phyloP scores from a whole-genome alignment of 129 eudicot species.

The Escallonia herrerae region DNA sequence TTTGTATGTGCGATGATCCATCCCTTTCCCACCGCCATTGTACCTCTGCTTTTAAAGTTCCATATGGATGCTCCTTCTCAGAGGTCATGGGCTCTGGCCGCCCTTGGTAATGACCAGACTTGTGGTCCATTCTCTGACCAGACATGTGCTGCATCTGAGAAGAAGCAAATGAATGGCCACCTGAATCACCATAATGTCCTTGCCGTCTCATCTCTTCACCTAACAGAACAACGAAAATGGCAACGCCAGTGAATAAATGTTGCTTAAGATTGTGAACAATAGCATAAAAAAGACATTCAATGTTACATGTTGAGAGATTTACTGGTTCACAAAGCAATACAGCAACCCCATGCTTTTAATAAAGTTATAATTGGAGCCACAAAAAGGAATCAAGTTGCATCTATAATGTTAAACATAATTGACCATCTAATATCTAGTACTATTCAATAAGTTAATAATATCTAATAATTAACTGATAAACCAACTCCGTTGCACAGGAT shows the following conservation, averaged over 20 bases:
- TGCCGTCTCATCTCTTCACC: constrained; percentile 43
- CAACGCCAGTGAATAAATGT: not conserved
- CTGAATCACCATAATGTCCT: constrained; percentile 39
- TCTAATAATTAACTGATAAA: too few species aligned
- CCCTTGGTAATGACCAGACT: constrained; percentile 39
- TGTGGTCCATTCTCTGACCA: constrained; percentile 48
- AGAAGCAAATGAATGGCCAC: constrained; percentile 33
- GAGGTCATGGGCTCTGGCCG: constrained; percentile 23
- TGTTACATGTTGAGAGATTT: too few species aligned
- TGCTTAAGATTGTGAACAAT: too few species aligned
- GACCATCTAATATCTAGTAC: too few species aligned
- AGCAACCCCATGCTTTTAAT: too few species aligned
- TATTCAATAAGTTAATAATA: too few species aligned
- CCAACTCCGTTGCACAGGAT: too few species aligned
- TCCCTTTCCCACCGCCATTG: constrained; percentile 67
- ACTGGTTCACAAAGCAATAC: too few species aligned
- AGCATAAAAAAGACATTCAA: too few species aligned
- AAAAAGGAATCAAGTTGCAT: too few species aligned
- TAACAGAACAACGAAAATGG: not conserved
- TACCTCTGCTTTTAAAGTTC: constrained; percentile 37
- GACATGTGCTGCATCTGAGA: constrained; percentile 43
- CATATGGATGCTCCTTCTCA: constrained; percentile 40
- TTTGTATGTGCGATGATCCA: constrained; percentile 44
- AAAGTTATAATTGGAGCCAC: too few species aligned
- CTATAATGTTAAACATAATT: too few species aligned